Evolutionary conservation across 2,329 filamentous ascomycete species (phyloP).

Genomic region (Periconia sp.): DNA sequence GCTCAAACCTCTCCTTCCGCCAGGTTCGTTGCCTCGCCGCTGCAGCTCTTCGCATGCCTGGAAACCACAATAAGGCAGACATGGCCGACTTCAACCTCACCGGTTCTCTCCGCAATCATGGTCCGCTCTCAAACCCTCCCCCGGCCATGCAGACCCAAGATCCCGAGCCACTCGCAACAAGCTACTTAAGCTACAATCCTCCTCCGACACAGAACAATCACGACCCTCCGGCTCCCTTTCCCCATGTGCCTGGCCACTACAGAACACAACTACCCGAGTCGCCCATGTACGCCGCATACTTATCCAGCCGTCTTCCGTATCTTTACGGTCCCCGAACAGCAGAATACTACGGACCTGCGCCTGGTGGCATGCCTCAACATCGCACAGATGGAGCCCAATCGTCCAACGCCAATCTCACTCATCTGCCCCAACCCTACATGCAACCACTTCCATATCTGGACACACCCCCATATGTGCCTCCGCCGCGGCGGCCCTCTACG

Average conservation of each 20-base stretch:
- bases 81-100: slow-evolving; percentile 33
- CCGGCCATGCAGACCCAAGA: slow-evolving; percentile 17
- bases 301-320: slow-evolving; percentile 7
- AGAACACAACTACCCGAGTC: slow-evolving; percentile 13
- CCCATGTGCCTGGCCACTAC: slow-evolving; percentile 4
- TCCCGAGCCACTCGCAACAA: slow-evolving; percentile 21
- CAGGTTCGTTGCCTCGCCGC: not conserved
- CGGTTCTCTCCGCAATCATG: slow-evolving; percentile 13
- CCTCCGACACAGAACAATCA: not conserved
- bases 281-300: not conserved
- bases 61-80: slow-evolving; percentile 1
- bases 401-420: not conserved
- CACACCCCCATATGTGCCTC: not conserved
- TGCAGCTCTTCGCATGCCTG: not conserved
- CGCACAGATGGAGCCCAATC: slow-evolving; percentile 9
- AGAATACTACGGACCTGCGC: slow-evolving; percentile 11
- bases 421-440: not conserved
- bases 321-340: slow-evolving; percentile 7
- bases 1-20: not conserved
- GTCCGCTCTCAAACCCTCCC: slow-evolving; percentile 15
- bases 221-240: slow-evolving; percentile 10
- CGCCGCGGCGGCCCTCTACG: too few species aligned
- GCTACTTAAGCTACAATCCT: slow-evolving; percentile 16
- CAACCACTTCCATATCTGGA: not conserved
- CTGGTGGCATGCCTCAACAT: slow-evolving; percentile 19